These are phyloP conservation scores for Myxozyma neotropica DNA, from an alignment of 805 yeast species.

Conservation along the genomic window DNA sequence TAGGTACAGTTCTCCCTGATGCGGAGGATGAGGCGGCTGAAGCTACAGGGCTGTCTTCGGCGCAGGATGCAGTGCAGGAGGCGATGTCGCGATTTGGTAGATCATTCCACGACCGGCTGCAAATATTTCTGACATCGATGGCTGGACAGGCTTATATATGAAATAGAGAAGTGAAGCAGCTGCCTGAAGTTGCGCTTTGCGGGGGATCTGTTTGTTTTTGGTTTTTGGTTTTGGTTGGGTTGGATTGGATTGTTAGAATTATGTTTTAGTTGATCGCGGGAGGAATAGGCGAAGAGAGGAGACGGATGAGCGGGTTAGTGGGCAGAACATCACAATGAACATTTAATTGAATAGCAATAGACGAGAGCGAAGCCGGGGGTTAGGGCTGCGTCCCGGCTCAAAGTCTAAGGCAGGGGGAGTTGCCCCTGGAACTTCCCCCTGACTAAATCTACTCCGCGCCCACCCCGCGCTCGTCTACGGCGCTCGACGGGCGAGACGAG, in stretches of 20 bases:
- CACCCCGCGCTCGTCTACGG: no score
- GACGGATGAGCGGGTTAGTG: no score
- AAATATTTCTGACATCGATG: conserved; percentile 6
- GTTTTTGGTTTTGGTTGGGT: no score
- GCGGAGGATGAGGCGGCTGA: background rate
- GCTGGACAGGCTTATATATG: conserved; percentile 18
- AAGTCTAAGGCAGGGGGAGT: conserved; percentile 7
- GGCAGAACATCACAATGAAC: no score
- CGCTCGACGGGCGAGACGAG: no score
- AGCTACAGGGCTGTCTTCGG: background rate
- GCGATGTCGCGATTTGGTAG: conserved; percentile 1
- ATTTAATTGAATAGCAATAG: background rate
- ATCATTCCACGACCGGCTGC: conserved; percentile 6
- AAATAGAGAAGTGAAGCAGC: background rate
- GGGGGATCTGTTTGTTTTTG: no score
- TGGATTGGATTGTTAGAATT: no score
- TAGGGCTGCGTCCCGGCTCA: background rate
- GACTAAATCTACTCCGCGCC: background rate
- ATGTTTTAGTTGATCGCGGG: no score
- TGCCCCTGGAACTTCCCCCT: conserved; percentile 17
- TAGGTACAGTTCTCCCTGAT: conserved; percentile 41
- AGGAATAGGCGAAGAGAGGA: no score
- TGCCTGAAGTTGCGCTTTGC: no score
- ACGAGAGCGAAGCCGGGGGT: background rate
- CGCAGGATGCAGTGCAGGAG: conserved; percentile 4